Percentiles rank a stretch among this genome's conserved stretches.
Evolutionary conservation across 441 rosid genomes (phyloP).

Genomic region (Sinapis alba): DNA sequence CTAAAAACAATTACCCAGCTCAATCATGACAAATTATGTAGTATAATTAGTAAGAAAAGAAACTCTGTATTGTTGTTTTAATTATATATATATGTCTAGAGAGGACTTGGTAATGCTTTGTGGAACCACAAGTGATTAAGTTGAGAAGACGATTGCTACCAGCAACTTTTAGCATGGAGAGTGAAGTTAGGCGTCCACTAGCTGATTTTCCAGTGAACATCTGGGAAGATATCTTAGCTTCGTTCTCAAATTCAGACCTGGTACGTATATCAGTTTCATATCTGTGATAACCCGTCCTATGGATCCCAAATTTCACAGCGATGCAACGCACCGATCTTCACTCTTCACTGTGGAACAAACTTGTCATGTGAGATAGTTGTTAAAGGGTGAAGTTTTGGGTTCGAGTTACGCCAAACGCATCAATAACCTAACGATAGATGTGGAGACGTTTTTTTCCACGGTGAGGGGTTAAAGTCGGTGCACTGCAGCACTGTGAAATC

Average conservation of each 20-base stretch:
- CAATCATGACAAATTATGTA: neutral
- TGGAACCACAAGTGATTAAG: neutral
- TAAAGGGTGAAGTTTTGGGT: too few relatives aligned
- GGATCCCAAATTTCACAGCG: too few relatives aligned
- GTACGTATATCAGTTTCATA: neutral
- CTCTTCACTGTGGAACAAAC: too few relatives aligned
- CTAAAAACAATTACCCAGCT: neutral
- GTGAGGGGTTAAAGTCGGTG: too few relatives aligned
- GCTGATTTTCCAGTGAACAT: slow-evolving; percentile 13
- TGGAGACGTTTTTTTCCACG: too few relatives aligned
- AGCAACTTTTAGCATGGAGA: slow-evolving; percentile 17
- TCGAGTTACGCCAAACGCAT: too few relatives aligned
- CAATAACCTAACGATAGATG: too few relatives aligned
- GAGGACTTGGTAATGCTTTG: neutral
- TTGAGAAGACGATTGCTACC: neutral
- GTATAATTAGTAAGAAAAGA: neutral
- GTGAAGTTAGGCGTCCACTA: slow-evolving; percentile 8
- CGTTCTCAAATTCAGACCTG: slow-evolving; percentile 1
- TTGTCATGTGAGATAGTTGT: too few relatives aligned
- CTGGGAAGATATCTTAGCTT: neutral
- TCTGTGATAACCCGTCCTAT: too few relatives aligned
- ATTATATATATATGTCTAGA: neutral
- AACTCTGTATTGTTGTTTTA: neutral
- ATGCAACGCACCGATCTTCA: too few relatives aligned
- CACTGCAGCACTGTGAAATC: too few relatives aligned